Conservation (phyloP, 1,139 yeast genomes). For the Geotrichum aggregatum region DNA sequence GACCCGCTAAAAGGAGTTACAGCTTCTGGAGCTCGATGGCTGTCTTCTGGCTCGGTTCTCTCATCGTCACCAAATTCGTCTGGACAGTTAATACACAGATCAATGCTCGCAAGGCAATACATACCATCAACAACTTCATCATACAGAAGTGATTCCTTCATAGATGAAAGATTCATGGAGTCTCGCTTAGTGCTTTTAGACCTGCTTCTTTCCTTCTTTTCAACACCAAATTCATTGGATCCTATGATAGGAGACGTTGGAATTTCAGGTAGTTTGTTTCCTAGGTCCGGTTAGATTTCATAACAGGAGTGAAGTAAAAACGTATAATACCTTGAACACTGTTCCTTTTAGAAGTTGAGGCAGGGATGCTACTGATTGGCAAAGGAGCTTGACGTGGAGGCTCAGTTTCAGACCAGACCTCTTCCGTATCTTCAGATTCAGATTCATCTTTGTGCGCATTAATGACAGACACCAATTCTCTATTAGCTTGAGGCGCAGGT, state of each 20-base stretch:
- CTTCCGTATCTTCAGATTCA: conserved; percentile 12
- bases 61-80: conserved; percentile 38
- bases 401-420: conserved; percentile 8
- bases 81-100: not conserved
- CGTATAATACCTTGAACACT: not conserved
- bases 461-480: conserved; percentile 9
- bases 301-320: not conserved
- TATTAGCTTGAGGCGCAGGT: conserved; percentile 16
- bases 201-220: conserved; percentile 1
- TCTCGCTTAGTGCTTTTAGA: conserved; percentile 11
- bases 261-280: conserved; percentile 8
- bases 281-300: not conserved
- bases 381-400: not conserved
- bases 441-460: conserved; percentile 13
- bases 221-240: not conserved
- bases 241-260: conserved; percentile 14
- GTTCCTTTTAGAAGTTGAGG: too few species aligned
- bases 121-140: conserved; percentile 19
- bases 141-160: conserved; percentile 8
- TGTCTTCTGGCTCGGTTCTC: conserved; percentile 36
- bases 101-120: not conserved
- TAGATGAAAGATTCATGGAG: conserved; percentile 5
- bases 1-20: conserved; percentile 22
- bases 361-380: not conserved
- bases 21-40: conserved; percentile 7